These are phyloP conservation scores for Mrakia blollopis DNA, from an alignment of 768 basidiomycete species.

Conservation along the genomic window DNA sequence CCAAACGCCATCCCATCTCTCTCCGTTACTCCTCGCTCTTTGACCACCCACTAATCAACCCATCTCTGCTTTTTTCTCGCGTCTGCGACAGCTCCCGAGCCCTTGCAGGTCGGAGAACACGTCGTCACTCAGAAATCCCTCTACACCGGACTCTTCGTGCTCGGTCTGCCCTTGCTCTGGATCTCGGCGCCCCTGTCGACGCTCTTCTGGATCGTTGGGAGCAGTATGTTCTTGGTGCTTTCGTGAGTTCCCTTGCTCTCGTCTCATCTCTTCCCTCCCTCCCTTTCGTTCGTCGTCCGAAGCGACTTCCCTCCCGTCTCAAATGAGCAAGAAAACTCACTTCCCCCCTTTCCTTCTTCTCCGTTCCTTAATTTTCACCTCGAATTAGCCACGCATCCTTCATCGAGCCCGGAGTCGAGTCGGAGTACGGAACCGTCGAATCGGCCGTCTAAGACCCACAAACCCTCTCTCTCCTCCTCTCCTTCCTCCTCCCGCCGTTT, in stretches of 20 bases:
- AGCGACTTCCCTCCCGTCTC: background rate
- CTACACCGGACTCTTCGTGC: conserved; percentile 67
- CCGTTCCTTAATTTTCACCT: background rate
- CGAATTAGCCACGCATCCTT: conserved; percentile 66
- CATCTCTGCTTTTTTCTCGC: background rate
- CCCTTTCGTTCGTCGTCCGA: background rate
- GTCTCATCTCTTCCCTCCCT: background rate
- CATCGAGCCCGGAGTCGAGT: conserved; percentile 92
- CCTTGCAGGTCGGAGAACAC: conserved; percentile 73
- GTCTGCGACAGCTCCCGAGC: conserved; percentile 68
- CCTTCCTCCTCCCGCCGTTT: no score
- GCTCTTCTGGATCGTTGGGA: conserved; percentile 92
- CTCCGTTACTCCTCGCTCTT: background rate
- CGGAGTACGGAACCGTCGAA: conserved; percentile 79
- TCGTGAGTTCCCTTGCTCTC: conserved; percentile 37
- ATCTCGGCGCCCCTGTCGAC: conserved; percentile 52
- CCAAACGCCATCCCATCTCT: background rate
- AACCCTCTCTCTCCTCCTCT: background rate
- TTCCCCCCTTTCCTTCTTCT: background rate
- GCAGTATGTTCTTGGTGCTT: conserved; percentile 75
- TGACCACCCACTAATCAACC: background rate
- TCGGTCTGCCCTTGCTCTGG: conserved; percentile 85
- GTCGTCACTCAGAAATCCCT: conserved; percentile 83
- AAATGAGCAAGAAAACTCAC: no score
- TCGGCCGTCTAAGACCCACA: conserved; percentile 17